Evolutionary conservation across 2,329 filamentous ascomycete genomes (phyloP), one percentile per base, ranked within the genome.

Genomic region (Gremmenia infestans): DNA sequence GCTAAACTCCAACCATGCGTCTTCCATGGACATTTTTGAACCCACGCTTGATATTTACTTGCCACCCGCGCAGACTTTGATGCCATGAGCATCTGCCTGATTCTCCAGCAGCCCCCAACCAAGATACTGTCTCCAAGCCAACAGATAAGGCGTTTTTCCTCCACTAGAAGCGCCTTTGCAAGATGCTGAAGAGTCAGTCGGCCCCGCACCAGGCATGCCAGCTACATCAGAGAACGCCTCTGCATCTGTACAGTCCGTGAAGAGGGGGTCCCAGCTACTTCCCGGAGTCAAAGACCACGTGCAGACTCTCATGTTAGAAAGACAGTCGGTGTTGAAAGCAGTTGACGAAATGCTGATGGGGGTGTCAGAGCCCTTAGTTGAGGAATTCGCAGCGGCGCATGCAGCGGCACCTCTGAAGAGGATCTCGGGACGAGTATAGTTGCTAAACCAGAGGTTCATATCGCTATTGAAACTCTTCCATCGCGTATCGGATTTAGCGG

Each of bases 401-500:
- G 14, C 14, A 11, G 37, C 37, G 14, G 37, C 14, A 17, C 37
- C n/a, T 40, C 14, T 15, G n/a, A 40, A 40, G 14, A 40, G 12
- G 14, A 15, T 15, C 37, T 40, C 37, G 37, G 37, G 37, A 8
- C 6, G 4, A 5, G 37, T 40, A 17, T 15, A 17, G 37, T 17
- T 40, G 14, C 14, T 5, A 14, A 40, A 40, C 37, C 37, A 40
- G 14, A 5, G 7, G 14, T 40, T 15, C 14, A 15, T 15, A n/a
- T 40, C 37, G 14, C 14, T 15, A 15, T 15, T 15, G 14, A 15
- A 40, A 17, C n/a, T 17, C 12, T 5, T n/a, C 37, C 37, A 40
- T 40, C n/a, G 4, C 14, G 14, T 40, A 17, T 40, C 14, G 37
- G 14, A 40, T 15, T 60, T 59, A n/a, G 66, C 67, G 55, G 69